Base-by-base conservation (phyloP, 345 rosid species). In the Bruguiera parviflora region DNA sequence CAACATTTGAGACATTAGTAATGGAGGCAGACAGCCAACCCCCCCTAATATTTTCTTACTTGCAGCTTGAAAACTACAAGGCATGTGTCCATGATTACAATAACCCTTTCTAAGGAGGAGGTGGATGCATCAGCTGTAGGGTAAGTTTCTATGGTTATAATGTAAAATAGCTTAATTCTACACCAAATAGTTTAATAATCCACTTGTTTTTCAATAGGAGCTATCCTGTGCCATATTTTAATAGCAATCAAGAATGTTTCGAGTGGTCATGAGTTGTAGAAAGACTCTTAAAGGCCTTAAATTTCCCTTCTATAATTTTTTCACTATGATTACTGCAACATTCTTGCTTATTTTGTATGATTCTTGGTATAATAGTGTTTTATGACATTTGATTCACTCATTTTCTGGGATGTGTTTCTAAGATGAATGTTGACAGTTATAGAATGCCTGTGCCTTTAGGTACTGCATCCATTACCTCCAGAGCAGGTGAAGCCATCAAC, bases 51-150 rank as follows among this genome's bases (percentile, higher is more conserved):
- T 33, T 35, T 72, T 29, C 3, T 49, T 66, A 18, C 37, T 79
- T 20, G 8, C 82, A 90, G 98, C 51, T 77, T 96, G 88, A 97
- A 96, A 74, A 96, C 99, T 75, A 90, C 97, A 55, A 87, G 99
- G 83, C 99, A 92, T 84, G 99, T 96, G 39, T 92, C 99, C 0
- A 90, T 92, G 99, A 89, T 96, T 58, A 92, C 90, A 27, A 85
- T 92, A 56, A 86, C 87, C 63, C 95, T 96, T 68, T 96, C 98
- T 46, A 90, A 71, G 79, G 79, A 71, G 58, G 97, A 92, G 77
- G 80, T 96, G 73, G 73, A 90, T 73, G 75, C 81, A 22, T 80
- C 90, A 47, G 81, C 97, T 21, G 75, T 87, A 74, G 99, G 99
- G 99, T 90, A 69, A 78, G 96, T 82, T 79, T 49, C 4, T 63